phyloP scores from a whole-genome alignment of 2,329 filamentous ascomycete species.

The Tolypocladium inflatum region DNA sequence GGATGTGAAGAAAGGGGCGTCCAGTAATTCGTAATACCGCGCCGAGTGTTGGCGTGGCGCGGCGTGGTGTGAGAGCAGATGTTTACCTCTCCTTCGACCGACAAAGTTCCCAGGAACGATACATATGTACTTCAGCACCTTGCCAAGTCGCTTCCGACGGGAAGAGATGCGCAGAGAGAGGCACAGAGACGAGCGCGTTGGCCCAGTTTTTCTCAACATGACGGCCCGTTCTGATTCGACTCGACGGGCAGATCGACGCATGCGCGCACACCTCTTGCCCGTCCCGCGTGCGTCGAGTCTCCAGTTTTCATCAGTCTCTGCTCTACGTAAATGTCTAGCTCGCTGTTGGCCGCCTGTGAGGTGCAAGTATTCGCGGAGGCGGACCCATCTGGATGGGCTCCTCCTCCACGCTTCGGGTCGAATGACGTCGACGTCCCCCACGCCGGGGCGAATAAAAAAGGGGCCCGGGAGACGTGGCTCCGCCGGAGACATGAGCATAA shows the following conservation, averaged over 20 bases:
- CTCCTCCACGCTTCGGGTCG: not conserved
- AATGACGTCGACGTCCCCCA: constrained; percentile 8
- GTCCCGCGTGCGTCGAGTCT: not conserved
- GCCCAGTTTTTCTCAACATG: too few species aligned
- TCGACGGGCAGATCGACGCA: not conserved
- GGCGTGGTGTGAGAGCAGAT: too few species aligned
- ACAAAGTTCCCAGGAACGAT: too few species aligned
- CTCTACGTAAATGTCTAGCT: not conserved
- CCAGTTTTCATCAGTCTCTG: not conserved
- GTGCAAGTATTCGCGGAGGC: not conserved
- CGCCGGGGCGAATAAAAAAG: not conserved
- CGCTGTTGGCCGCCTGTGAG: not conserved
- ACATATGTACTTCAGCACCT: not conserved
- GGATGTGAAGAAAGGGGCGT: too few species aligned
- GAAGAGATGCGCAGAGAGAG: too few species aligned
- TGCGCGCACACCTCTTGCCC: not conserved
- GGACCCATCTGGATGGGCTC: not conserved
- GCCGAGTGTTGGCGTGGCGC: too few species aligned
- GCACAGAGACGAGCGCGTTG: too few species aligned
- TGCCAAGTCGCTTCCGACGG: not conserved
- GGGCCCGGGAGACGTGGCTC: not conserved
- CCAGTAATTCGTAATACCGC: too few species aligned
- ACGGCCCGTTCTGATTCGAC: not conserved
- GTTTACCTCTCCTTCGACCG: too few species aligned
- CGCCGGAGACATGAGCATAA: too few species aligned